phyloP scores from a whole-genome alignment of 176 grass and related monocot genomes.

The Carex littledalei region DNA sequence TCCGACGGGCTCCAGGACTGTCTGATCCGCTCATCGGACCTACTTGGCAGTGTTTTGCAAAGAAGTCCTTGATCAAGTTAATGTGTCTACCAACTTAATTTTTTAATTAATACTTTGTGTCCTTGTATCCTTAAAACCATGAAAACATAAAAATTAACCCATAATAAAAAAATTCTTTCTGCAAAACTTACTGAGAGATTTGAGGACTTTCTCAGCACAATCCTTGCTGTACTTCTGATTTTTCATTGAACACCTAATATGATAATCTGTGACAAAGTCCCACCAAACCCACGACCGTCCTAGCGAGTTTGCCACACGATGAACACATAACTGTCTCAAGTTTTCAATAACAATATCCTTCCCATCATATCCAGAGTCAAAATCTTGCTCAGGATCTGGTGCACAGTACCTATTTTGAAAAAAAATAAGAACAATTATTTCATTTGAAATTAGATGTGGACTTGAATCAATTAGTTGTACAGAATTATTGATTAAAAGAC shows the following conservation, averaged over 20 bases:
- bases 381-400: conserved; percentile 85
- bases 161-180: neutral
- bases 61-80: neutral
- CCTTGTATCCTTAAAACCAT: neutral
- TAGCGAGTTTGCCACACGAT: conserved; percentile 50
- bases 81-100: neutral
- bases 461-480: neutral
- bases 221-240: conserved; percentile 39
- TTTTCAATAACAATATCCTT: conserved; percentile 75
- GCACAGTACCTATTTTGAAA: conserved; percentile 52
- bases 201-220: conserved; percentile 50
- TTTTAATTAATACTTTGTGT: neutral
- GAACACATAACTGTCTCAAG: conserved; percentile 91
- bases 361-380: conserved; percentile 52
- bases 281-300: conserved; percentile 70
- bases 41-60: neutral
- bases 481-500: neutral
- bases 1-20: too few species aligned
- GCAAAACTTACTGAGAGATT: conserved; percentile 46
- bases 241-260: conserved; percentile 75
- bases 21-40: too few species aligned
- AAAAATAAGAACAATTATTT: neutral
- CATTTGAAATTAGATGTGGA: neutral
- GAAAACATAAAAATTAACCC: neutral
- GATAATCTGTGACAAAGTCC: conserved; percentile 85